Percentiles rank a stretch among this genome's conserved stretches.
Conservation (phyloP, 2,329 filamentous ascomycete species). For the Cladosporium cucumerinum region DNA sequence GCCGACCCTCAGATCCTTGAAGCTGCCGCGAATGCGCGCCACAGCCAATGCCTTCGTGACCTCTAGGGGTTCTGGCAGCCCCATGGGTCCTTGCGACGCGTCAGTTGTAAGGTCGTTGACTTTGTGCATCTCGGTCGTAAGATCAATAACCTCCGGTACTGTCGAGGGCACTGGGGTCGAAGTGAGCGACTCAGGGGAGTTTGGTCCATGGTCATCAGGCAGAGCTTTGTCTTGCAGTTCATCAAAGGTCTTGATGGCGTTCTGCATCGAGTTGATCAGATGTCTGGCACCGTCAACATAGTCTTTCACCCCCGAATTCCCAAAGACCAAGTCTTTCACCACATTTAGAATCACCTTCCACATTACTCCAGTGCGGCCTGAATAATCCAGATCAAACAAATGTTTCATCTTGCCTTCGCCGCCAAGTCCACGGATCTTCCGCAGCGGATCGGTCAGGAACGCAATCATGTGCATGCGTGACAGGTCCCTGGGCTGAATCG, state of each 20-base stretch:
- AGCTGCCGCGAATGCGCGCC: background rate
- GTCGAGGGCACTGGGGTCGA: background rate
- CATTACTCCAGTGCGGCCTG: background rate
- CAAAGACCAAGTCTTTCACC: background rate
- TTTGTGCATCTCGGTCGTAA: background rate
- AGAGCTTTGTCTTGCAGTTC: background rate
- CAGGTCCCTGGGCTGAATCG: constrained; percentile 3
- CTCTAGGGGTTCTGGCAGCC: background rate
- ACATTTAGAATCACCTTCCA: background rate
- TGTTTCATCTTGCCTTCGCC: background rate
- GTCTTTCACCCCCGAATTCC: background rate
- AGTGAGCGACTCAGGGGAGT: background rate
- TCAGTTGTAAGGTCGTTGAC: background rate
- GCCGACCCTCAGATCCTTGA: background rate
- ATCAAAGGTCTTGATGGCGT: background rate
- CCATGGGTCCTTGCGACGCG: background rate
- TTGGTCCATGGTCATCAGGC: background rate
- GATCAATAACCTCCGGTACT: background rate
- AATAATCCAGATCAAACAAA: background rate
- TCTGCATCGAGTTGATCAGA: background rate
- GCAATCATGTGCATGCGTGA: constrained; percentile 6
- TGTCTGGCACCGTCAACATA: background rate
- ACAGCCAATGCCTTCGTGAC: background rate
- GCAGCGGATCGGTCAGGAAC: background rate
- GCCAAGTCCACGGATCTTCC: background rate